A percentile compares a stretch with the other conserved stretches of the same genome.
Conservation (phyloP, 1,284 basidiomycete species). For the Rhizopogon parksii region DNA sequence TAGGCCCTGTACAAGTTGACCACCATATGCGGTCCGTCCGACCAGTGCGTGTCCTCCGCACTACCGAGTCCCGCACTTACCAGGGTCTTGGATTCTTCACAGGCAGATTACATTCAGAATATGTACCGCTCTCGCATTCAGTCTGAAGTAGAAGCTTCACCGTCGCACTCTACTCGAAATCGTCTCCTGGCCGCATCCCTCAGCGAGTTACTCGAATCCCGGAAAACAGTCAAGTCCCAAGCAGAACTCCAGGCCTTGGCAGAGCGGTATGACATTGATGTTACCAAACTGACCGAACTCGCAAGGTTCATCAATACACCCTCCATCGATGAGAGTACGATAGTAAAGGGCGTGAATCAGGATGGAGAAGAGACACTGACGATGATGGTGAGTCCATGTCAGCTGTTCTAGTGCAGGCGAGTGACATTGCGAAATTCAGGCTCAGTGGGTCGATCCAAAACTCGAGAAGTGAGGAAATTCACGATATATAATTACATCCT, state of each 20-base stretch:
- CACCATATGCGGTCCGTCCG: slow-evolving; percentile 53
- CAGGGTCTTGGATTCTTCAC: neutral
- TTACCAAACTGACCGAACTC: slow-evolving; percentile 48
- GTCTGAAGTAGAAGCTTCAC: slow-evolving; percentile 50
- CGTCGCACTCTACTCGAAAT: slow-evolving; percentile 30
- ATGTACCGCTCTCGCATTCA: slow-evolving; percentile 46
- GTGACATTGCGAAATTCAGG: slow-evolving; percentile 13
- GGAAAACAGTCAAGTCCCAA: slow-evolving; percentile 43
- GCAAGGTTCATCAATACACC: slow-evolving; percentile 65
- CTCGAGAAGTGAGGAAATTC: neutral
- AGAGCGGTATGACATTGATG: slow-evolving; percentile 52
- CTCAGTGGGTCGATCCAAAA: slow-evolving; percentile 24
- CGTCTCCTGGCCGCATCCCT: slow-evolving; percentile 54
- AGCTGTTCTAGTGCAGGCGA: too few species aligned
- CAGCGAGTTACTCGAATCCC: slow-evolving; percentile 55
- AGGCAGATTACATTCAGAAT: slow-evolving; percentile 33
- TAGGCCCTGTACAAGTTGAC: slow-evolving; percentile 72
- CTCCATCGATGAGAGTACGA: slow-evolving; percentile 50
- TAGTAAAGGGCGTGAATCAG: slow-evolving; percentile 41
- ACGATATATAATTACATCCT: neutral
- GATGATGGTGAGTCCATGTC: slow-evolving; percentile 43
- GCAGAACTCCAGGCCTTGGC: slow-evolving; percentile 40
- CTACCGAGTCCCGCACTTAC: neutral
- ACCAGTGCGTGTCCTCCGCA: slow-evolving; percentile 37
- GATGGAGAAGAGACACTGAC: slow-evolving; percentile 56